Conservation (phyloP, 2,329 filamentous ascomycete species). For the Capronia americana region DNA sequence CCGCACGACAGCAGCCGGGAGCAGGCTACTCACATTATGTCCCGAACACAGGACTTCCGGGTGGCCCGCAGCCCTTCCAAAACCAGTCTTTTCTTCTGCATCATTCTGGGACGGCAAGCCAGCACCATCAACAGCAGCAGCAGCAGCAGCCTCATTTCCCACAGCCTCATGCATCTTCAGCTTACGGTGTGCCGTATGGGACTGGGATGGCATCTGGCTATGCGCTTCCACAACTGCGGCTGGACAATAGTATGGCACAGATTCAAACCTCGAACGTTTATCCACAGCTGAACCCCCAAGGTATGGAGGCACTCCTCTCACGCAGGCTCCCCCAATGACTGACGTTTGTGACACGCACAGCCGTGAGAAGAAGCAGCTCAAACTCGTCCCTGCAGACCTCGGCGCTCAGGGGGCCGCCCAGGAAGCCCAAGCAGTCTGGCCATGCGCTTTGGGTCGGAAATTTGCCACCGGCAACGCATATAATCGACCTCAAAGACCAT, state of each 20-base stretch:
- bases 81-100: conserved; percentile 28
- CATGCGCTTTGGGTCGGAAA: conserved; percentile 97
- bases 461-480: conserved; percentile 78
- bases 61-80: conserved; percentile 21
- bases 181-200: conserved; percentile 25
- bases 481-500: conserved; percentile 87
- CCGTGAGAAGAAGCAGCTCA: conserved; percentile 38
- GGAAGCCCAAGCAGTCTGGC: conserved; percentile 73
- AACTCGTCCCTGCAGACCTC: conserved; percentile 42
- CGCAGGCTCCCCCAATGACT: conserved; percentile 2
- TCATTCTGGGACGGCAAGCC: conserved; percentile 11
- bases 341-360: conserved; percentile 15
- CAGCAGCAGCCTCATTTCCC: conserved; percentile 24
- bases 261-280: conserved; percentile 19
- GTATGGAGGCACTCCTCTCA: conserved; percentile 18
- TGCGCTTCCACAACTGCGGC: conserved; percentile 33
- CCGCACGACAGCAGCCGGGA: conserved; percentile 29
- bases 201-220: conserved; percentile 25
- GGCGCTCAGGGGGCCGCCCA: conserved; percentile 66
- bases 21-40: conserved; percentile 29
- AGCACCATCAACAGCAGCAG: conserved; percentile 23
- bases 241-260: conserved; percentile 30
- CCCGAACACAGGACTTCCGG: conserved; percentile 7
- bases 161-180: conserved; percentile 16
- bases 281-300: conserved; percentile 29